Conservation (phyloP, 345 rosid genomes). For the Crucihimalaya himalaica region DNA sequence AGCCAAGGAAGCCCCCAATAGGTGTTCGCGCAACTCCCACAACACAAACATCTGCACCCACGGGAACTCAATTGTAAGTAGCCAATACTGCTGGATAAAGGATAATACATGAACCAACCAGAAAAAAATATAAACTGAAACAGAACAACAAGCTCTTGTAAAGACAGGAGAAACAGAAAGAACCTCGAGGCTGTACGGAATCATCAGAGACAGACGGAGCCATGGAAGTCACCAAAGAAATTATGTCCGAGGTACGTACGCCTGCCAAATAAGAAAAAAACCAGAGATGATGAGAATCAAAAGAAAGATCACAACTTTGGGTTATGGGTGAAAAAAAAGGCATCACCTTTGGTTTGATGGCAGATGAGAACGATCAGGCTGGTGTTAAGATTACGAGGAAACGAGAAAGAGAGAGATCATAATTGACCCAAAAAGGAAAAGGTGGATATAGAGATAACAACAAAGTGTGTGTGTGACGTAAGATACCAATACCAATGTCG, state of each 20-base stretch:
- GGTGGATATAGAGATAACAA: slow-evolving; percentile 1
- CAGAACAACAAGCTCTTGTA: not conserved
- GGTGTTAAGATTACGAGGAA: slow-evolving; percentile 27
- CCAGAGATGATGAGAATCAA: slow-evolving; percentile 25
- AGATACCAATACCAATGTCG: slow-evolving; percentile 19
- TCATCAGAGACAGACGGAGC: slow-evolving; percentile 43
- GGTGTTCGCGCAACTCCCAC: slow-evolving; percentile 96
- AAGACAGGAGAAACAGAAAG: not conserved
- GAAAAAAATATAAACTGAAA: not conserved
- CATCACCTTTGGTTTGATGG: slow-evolving; percentile 13
- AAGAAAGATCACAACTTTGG: slow-evolving; percentile 29
- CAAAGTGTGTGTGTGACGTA: slow-evolving; percentile 23
- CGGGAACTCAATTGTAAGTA: slow-evolving; percentile 20
- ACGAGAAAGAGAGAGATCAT: slow-evolving; percentile 1
- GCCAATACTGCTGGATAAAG: not conserved
- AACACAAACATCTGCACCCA: slow-evolving; percentile 78
- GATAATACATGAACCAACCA: slow-evolving; percentile 16
- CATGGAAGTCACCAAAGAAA: slow-evolving; percentile 40
- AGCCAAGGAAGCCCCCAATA: slow-evolving; percentile 83
- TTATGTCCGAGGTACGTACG: not conserved
- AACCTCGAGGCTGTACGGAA: slow-evolving; percentile 59
- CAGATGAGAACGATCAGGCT: slow-evolving; percentile 27
- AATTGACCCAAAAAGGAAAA: not conserved
- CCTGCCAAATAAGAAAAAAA: not conserved
- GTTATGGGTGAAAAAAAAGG: slow-evolving; percentile 7